These are phyloP conservation scores for Calycina herbarum DNA, from an alignment of 2,329 filamentous ascomycete genomes.

Conservation along the genomic window DNA sequence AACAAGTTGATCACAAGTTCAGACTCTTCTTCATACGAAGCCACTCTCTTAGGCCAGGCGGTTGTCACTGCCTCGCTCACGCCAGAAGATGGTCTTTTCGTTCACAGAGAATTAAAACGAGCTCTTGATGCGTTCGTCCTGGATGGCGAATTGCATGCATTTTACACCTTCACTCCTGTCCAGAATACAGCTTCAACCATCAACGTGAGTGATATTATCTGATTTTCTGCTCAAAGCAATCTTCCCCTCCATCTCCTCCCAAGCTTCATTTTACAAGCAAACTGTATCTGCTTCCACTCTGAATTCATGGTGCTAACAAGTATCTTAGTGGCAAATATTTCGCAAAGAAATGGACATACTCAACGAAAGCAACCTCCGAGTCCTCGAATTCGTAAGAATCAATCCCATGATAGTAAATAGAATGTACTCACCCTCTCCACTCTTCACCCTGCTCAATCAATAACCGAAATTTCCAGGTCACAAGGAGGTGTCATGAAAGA, in stretches of 20 bases:
- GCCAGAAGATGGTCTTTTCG: conserved; percentile 73
- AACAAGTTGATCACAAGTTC: conserved; percentile 56
- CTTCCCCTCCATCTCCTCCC: too few relatives aligned
- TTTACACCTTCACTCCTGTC: conserved; percentile 76
- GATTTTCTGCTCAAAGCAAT: background rate
- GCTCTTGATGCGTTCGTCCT: conserved; percentile 74
- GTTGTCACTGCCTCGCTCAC: conserved; percentile 72
- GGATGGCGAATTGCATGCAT: conserved; percentile 77
- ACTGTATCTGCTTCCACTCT: background rate
- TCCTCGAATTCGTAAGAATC: conserved; percentile 66
- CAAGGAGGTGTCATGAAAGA: conserved; percentile 67
- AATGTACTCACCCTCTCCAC: conserved; percentile 40
- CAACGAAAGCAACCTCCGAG: conserved; percentile 70
- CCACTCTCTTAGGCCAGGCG: conserved; percentile 67
- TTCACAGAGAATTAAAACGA: conserved; percentile 66
- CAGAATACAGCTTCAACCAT: conserved; percentile 57
- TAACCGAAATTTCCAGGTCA: conserved; percentile 48
- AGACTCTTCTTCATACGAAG: conserved; percentile 52
- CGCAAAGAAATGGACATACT: conserved; percentile 68
- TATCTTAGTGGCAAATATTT: conserved; percentile 61
- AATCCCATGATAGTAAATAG: conserved; percentile 66
- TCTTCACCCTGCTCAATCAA: too few relatives aligned
- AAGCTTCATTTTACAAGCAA: background rate
- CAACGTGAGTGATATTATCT: conserved; percentile 42
- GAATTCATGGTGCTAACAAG: background rate